Evolutionary conservation across 2,329 filamentous ascomycete species (phyloP).

Genomic region (Aspergillus unguis): DNA sequence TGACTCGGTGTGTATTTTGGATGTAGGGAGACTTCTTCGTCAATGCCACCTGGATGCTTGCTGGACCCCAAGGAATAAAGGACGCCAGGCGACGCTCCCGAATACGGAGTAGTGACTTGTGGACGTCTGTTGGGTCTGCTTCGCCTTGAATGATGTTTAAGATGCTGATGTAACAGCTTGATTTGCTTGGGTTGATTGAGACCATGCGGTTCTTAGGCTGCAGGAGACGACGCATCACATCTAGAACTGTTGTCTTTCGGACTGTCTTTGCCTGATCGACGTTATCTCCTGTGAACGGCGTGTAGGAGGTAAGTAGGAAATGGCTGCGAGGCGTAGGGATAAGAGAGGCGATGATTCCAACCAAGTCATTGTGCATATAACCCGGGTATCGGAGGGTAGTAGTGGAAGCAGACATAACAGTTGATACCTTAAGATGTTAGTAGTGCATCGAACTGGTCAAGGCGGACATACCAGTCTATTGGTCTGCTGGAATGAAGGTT

Average conservation of each 20-base stretch:
- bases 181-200: constrained; percentile 89
- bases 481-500: constrained; percentile 94
- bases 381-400: constrained; percentile 95
- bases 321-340: constrained; percentile 96
- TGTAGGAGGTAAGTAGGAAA: constrained; percentile 98
- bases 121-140: constrained; percentile 93
- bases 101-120: constrained; percentile 95
- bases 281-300: constrained; percentile 92
- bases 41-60: constrained; percentile 93
- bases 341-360: constrained; percentile 91
- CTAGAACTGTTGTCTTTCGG: constrained; percentile 93
- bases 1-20: constrained; percentile 88
- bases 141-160: constrained; percentile 99
- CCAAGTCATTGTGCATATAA: constrained; percentile 99
- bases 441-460: background rate
- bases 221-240: constrained; percentile 92
- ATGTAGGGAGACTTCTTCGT: constrained; percentile 97
- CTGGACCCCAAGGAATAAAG: constrained; percentile 97
- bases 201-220: constrained; percentile 99
- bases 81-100: constrained; percentile 89
- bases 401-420: constrained; percentile 97
- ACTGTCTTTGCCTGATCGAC: constrained; percentile 97
- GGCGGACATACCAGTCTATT: constrained; percentile 72
- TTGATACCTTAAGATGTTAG: constrained; percentile 61
- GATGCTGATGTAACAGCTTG: constrained; percentile 98